phyloP scores from a whole-genome alignment of 148 eudicot genomes.

The Vaccinium darrowii region DNA sequence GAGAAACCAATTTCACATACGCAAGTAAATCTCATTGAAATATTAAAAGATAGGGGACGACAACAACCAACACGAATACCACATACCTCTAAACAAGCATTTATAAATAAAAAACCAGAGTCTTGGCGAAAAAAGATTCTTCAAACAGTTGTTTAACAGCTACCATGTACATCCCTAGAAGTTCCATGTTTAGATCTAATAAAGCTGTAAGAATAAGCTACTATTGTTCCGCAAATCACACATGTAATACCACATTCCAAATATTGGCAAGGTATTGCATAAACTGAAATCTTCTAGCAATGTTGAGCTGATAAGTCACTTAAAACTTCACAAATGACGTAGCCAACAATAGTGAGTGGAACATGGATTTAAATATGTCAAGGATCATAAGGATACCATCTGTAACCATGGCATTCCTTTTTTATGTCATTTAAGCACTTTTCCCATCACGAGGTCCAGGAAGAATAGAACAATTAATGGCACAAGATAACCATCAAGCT shows the following conservation, averaged over 20 bases:
- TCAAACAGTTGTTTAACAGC: neutral
- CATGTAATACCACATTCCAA: neutral
- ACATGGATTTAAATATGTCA: neutral
- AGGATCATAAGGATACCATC: neutral
- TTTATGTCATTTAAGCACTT: neutral
- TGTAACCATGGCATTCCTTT: neutral
- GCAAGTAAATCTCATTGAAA: neutral
- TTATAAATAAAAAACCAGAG: neutral
- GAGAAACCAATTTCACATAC: neutral
- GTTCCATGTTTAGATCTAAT: neutral
- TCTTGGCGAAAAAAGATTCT: neutral
- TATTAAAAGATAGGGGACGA: neutral
- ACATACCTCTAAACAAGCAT: neutral
- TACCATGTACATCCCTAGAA: neutral
- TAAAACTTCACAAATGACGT: neutral
- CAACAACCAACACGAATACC: neutral
- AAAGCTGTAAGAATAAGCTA: neutral
- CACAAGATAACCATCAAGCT: neutral
- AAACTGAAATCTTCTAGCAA: constrained; percentile 1
- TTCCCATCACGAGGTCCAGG: neutral
- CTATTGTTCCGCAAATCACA: neutral
- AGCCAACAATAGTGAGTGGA: constrained; percentile 6
- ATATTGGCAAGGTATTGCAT: neutral
- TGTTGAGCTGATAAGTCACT: too few relatives aligned
- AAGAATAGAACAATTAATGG: too few relatives aligned